Conservation (phyloP, 2,329 filamentous ascomycete species). For the Fusarium mexicanum region DNA sequence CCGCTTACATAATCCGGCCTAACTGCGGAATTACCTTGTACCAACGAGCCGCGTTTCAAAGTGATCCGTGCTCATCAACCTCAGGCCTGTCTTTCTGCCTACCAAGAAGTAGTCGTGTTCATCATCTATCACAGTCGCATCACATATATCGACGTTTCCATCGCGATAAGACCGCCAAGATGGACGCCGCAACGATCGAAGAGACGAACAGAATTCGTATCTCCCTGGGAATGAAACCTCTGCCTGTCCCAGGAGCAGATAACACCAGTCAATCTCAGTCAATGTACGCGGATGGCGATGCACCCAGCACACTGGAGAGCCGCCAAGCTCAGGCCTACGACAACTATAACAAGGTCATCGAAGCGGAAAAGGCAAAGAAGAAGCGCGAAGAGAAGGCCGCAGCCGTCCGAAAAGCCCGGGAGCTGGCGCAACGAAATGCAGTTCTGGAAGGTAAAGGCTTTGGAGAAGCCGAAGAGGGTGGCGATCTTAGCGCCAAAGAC, state of each 20-base stretch:
- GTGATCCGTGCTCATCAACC: conserved; percentile 33
- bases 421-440: conserved; percentile 79
- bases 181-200: conserved; percentile 81
- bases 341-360: conserved; percentile 73
- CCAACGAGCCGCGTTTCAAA: not conserved
- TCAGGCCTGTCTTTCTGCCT: conserved; percentile 7
- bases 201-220: conserved; percentile 93
- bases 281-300: conserved; percentile 68
- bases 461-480: conserved; percentile 76
- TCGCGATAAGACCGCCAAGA: conserved; percentile 45
- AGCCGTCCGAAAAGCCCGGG: conserved; percentile 86
- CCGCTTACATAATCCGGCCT: conserved; percentile 15
- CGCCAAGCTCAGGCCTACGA: conserved; percentile 77
- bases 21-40: conserved; percentile 1
- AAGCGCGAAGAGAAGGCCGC: conserved; percentile 83
- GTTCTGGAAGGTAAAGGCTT: conserved; percentile 85
- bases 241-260: conserved; percentile 80
- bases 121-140: not conserved
- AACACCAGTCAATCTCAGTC: conserved; percentile 54
- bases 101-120: not conserved
- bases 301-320: conserved; percentile 84
- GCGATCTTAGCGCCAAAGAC: conserved; percentile 78
- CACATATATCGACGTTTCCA: not conserved
- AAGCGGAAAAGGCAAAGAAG: conserved; percentile 79
- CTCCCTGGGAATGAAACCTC: conserved; percentile 87